These are phyloP conservation scores for Puccinia horiana DNA, from an alignment of 1,284 basidiomycete species.

Conservation along the genomic window DNA sequence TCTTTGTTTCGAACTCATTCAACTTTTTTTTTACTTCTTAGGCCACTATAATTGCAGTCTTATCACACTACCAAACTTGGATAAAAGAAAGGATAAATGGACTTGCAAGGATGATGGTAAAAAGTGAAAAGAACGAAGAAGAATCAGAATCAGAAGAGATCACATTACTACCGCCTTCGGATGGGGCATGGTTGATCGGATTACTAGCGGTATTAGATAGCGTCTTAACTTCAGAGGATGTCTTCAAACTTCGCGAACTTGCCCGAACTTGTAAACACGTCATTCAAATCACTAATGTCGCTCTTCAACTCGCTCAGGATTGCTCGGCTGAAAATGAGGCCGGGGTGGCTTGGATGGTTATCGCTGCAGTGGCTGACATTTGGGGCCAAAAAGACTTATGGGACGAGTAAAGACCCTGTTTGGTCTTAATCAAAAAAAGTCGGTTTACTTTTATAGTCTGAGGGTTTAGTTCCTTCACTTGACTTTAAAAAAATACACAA, in stretches of 20 bases:
- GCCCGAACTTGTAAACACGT: slow-evolving; percentile 41
- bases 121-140: not conserved
- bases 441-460: too few relatives aligned
- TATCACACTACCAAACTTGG: slow-evolving; percentile 31
- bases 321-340: not conserved
- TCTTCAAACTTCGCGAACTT: slow-evolving; percentile 27
- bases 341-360: slow-evolving; percentile 25
- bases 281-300: slow-evolving; percentile 1
- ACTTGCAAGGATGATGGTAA: not conserved
- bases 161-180: slow-evolving; percentile 2
- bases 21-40: not conserved
- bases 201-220: slow-evolving; percentile 21
- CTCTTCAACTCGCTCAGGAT: not conserved
- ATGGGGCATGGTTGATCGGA: slow-evolving; percentile 38
- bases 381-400: slow-evolving; percentile 47
- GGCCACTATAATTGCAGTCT: slow-evolving; percentile 24
- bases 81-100: slow-evolving; percentile 22
- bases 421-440: too few relatives aligned
- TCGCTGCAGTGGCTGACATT: slow-evolving; percentile 26
- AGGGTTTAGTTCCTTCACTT: too few relatives aligned
- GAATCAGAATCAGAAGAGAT: slow-evolving; percentile 9
- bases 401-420: slow-evolving; percentile 28
- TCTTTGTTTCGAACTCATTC: too few relatives aligned
- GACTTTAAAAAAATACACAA: too few relatives aligned
- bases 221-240: slow-evolving; percentile 21